These are phyloP conservation scores for Aurinia saxatilis DNA, from an alignment of 345 rosid genomes.

Conservation along the genomic window DNA sequence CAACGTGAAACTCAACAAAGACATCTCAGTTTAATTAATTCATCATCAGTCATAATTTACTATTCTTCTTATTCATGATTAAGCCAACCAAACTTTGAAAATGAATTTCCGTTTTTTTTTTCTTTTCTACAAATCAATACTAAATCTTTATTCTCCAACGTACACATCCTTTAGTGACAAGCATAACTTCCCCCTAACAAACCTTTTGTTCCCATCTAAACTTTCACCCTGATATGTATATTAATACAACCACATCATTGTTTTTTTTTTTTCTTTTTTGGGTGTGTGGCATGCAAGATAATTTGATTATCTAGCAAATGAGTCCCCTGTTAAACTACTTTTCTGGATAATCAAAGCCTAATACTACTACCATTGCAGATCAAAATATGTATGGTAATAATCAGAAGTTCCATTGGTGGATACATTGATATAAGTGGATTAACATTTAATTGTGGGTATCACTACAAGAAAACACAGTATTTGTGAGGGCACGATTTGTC, in stretches of 20 bases:
- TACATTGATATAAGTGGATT: not conserved
- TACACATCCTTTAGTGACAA: constrained; percentile 36
- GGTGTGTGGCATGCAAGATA: no score
- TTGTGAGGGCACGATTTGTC: no score
- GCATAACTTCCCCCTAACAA: constrained; percentile 35
- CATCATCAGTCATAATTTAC: not conserved
- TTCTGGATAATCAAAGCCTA: not conserved
- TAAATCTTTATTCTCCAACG: constrained; percentile 1
- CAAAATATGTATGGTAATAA: no score
- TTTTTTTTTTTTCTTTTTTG: no score
- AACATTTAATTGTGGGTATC: not conserved
- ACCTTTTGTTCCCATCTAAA: constrained; percentile 6
- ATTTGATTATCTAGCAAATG: no score
- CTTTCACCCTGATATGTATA: no score
- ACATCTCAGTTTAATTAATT: not conserved
- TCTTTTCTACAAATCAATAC: no score
- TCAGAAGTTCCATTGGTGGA: not conserved
- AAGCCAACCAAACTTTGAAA: constrained; percentile 14
- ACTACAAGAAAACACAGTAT: no score
- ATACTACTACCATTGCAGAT: no score
- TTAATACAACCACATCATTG: no score
- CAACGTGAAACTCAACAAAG: constrained; percentile 8
- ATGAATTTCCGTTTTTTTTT: not conserved
- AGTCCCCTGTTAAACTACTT: not conserved
- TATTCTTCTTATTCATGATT: constrained; percentile 19